Evolutionary conservation across 352 stramenopile genomes (phyloP), one percentile per base, ranked within the genome.

Genomic region (Globisporangium sylvaticum): DNA sequence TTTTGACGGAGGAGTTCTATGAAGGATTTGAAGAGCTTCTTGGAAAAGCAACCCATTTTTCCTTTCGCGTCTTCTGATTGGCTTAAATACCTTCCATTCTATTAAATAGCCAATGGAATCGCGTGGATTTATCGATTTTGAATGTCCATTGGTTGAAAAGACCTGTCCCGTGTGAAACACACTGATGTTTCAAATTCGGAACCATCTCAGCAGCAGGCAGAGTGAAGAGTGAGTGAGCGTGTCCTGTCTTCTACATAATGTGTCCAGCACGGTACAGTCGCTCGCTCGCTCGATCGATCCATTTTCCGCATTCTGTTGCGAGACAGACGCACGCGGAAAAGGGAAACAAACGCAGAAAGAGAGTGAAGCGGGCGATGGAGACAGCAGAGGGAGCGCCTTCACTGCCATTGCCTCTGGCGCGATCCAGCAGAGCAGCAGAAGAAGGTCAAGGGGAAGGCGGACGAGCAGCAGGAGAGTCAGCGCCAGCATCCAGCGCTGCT

Each of bases 171-270:
- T 31, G 31, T 29, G 12, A 22, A 50, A 53, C 2, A 14, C 4
- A 20, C 12, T 24, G 34, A 2, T 20, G 0, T 44, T 20, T 44
- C 14, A 20, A 15, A 46, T 62, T 62, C 56, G 57, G 57, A 29
- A 63, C 24, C 15, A 48, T 24, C 14, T 52, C 56, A 34, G 42
- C 1, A 15, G 14, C 20, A 20, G 14, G 7, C 31, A 34, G 31
- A 34, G 31, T 8, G 31, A 39, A 46, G 7, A 18, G 10, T 4
- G 31, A 37, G 31, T 37, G 31, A 18, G 18, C 22, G 22, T 52
- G 31, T 4, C 34, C 57, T 63, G 22, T 63, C 57, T 63, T 63
- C 34, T 63, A 53, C 57, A 63, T 44, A 44, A 42, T 37, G 53
- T 29, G 29, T 59, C 15, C 53, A 39, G 53, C 27, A 59, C 53